These are phyloP conservation scores for Penicillium sp. DNA, from an alignment of 2,329 filamentous ascomycete species.

Conservation along the genomic window DNA sequence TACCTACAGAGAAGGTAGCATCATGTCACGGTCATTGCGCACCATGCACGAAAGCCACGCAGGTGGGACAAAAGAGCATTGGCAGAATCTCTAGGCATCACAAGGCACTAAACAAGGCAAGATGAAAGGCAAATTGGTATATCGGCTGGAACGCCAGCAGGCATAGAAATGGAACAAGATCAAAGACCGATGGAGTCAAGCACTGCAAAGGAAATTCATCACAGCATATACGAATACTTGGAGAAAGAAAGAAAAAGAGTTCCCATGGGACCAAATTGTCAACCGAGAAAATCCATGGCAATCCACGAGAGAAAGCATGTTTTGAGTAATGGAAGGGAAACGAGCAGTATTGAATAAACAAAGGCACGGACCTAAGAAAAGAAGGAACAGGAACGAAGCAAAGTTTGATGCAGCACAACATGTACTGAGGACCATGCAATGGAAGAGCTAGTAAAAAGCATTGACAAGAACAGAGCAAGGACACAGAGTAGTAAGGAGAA, in stretches of 20 bases:
- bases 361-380: constrained; percentile 20
- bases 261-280: constrained; percentile 14
- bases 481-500: constrained; percentile 26
- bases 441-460: constrained; percentile 17
- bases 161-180: constrained; percentile 14
- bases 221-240: constrained; percentile 26
- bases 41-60: constrained; percentile 11
- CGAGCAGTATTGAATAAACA: constrained; percentile 23
- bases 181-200: constrained; percentile 10
- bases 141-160: constrained; percentile 26
- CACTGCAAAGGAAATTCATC: constrained; percentile 21
- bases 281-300: constrained; percentile 16
- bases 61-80: constrained; percentile 8
- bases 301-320: constrained; percentile 10
- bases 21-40: constrained; percentile 5
- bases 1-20: constrained; percentile 11
- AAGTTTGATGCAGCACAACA: constrained; percentile 21
- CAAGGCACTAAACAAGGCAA: constrained; percentile 5
- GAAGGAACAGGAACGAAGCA: constrained; percentile 12
- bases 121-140: constrained; percentile 28
- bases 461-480: constrained; percentile 18
- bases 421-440: constrained; percentile 22
- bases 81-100: constrained; percentile 10
- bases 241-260: constrained; percentile 4
- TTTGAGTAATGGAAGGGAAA: constrained; percentile 14